Percentiles rank a stretch among this genome's conserved stretches.
These are phyloP conservation scores for Pyrus bretschneideri DNA, from an alignment of 306 rosid genomes.

Conservation along the genomic window DNA sequence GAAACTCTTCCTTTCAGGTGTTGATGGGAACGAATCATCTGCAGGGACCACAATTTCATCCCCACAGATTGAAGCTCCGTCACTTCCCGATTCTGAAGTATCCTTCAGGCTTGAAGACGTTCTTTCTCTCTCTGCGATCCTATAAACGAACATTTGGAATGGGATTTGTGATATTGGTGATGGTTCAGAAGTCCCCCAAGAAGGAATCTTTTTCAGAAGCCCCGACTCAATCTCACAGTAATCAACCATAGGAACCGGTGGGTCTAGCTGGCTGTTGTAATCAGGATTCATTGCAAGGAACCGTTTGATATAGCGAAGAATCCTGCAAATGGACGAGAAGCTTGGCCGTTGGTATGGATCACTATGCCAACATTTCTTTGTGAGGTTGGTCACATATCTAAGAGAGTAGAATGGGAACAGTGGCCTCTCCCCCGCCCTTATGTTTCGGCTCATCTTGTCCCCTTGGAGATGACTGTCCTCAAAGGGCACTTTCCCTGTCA, in stretches of 20 bases:
- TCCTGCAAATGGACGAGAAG: conserved; percentile 77
- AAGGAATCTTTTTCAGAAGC: conserved; percentile 49
- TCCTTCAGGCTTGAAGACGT: conserved; percentile 29
- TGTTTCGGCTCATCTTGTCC: conserved; percentile 84
- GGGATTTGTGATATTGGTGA: conserved; percentile 50
- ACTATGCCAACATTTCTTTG: conserved; percentile 78
- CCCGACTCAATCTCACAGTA: conserved; percentile 64
- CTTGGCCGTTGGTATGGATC: conserved; percentile 76
- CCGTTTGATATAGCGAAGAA: conserved; percentile 60
- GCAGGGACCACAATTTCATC: conserved; percentile 44
- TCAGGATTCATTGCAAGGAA: conserved; percentile 67
- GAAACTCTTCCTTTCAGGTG: conserved; percentile 40
- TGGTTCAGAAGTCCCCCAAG: conserved; percentile 45
- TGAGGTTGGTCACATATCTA: conserved; percentile 62
- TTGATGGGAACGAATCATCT: conserved; percentile 51
- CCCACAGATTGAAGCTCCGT: conserved; percentile 58
- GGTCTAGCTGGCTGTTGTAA: conserved; percentile 43
- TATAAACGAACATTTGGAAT: conserved; percentile 72
- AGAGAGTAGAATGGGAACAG: conserved; percentile 61
- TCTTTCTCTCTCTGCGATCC: conserved; percentile 50
- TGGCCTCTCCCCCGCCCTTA: conserved; percentile 89
- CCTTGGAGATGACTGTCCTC: conserved; percentile 92
- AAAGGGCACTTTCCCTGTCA: conserved; percentile 87
- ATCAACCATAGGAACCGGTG: conserved; percentile 49
- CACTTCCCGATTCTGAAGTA: conserved; percentile 72